Base-by-base conservation (phyloP, 139 green algal species). In the Trebouxia sp. region DNA sequence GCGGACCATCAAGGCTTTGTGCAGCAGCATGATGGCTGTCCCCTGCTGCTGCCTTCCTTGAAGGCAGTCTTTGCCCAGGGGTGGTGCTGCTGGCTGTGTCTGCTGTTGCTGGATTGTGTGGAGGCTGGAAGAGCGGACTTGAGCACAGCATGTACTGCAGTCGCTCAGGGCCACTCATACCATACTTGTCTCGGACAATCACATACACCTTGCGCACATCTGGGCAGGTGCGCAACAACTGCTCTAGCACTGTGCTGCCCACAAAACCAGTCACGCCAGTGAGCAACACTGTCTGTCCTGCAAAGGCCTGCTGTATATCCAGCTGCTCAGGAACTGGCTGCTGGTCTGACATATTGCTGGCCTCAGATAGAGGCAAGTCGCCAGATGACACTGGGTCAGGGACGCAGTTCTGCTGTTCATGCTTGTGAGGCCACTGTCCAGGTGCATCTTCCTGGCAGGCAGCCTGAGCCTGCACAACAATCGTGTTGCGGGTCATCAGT, bases 201-300 rank as follows among this genome's bases (percentile, higher is more conserved):
- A 70, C 56, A 50, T 37, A 81, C 20, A 72, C 38, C 22, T 45
- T 42, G 12, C 20, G 10, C 37, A 65, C 39, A 20, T 69, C 76
- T 50, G 76, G 74, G 47, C 74, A 67, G 22, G 38, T 74, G 26
- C 69, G 74, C 50, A 92, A 85, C 48, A 92, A 78, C 82, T 90
- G 87, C 81, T 92, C 88, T 45, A 92, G 65, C 15, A 91, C 76
- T 47, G 91, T 67, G 37, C 82, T 84, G 35, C 88, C 88, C 3
- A 92, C 70, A 80, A 87, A 92, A 58, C 88, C 88, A 10, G 87
- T 89, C 32, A 76, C 85, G 32, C 88, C 87, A 4, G 87, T 79
- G 5, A 79, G 69, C 24, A 77, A 41, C 42, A 77, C 69, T 17
- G 69, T 77, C 4, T 35, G 42, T 35, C 69, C 69, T 37, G 41